phyloP scores from a whole-genome alignment of 352 stramenopile species.

The Pythium scleroteichum region DNA sequence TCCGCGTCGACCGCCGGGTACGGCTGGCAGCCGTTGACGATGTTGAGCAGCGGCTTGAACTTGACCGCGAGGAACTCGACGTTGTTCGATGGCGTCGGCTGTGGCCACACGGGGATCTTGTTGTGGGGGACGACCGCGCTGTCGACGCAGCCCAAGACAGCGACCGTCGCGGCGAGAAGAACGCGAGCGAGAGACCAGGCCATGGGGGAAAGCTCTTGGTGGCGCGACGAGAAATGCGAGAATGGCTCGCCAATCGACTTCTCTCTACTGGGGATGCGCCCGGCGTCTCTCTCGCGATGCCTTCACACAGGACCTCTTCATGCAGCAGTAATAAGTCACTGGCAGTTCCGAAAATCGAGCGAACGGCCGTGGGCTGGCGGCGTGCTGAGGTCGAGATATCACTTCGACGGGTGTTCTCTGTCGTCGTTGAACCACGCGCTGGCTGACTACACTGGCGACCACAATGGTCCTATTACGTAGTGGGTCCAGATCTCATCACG shows the following conservation, averaged over 20 bases:
- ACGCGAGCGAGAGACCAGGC: slow-evolving; percentile 2
- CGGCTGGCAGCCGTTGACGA: slow-evolving; percentile 28
- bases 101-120: slow-evolving; percentile 11
- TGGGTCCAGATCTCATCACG: no score
- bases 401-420: no score
- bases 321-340: no score
- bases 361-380: not conserved
- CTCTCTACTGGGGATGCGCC: no score
- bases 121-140: slow-evolving; percentile 12
- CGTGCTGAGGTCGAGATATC: not conserved
- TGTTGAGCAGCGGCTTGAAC: slow-evolving; percentile 33
- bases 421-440: no score
- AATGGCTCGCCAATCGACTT: no score
- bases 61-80: slow-evolving; percentile 25
- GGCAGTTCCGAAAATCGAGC: no score
- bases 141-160: not conserved
- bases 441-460: no score
- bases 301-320: no score
- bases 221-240: slow-evolving; percentile 1
- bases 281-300: no score
- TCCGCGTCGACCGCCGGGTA: slow-evolving; percentile 27
- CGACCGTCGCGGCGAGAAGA: not conserved
- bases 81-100: slow-evolving; percentile 1
- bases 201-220: not conserved
- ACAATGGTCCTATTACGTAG: no score